These are phyloP conservation scores for Mortierella sp. DNA, from an alignment of 371 early-diverging fungal species.

Conservation along the genomic window DNA sequence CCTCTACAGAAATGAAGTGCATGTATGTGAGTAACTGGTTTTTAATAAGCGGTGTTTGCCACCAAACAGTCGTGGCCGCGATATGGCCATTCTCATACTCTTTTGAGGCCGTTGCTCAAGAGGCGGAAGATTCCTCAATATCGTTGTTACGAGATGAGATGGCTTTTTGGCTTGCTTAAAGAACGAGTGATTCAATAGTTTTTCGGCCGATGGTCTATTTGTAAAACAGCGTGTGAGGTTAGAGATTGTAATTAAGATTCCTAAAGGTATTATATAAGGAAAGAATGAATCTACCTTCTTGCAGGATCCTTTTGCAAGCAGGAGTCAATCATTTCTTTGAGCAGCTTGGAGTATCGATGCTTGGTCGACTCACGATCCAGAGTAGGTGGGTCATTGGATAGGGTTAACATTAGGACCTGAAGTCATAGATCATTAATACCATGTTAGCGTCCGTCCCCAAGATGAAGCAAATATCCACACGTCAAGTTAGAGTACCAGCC, in stretches of 20 bases:
- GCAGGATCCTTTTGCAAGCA: constrained; percentile 88
- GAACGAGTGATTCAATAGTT: constrained; percentile 81
- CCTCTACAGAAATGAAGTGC: constrained; percentile 22
- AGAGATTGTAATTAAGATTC: not conserved
- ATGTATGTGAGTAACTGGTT: not conserved
- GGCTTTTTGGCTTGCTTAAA: constrained; percentile 87
- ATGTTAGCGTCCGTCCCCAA: not conserved
- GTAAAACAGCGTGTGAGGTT: not conserved
- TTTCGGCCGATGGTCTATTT: constrained; percentile 83
- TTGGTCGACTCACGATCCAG: constrained; percentile 81
- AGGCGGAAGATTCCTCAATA: constrained; percentile 78
- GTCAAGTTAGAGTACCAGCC: not conserved
- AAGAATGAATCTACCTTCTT: constrained; percentile 67
- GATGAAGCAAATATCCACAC: not conserved
- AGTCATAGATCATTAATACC: not conserved
- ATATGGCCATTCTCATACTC: constrained; percentile 35
- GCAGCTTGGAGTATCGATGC: constrained; percentile 80
- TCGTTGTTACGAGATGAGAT: constrained; percentile 68
- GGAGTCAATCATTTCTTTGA: constrained; percentile 89
- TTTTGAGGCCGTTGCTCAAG: constrained; percentile 73
- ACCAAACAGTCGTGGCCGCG: not conserved
- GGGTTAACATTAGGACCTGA: constrained; percentile 89
- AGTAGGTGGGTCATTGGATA: constrained; percentile 91
- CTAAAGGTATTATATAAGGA: not conserved
- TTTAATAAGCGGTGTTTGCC: too few species aligned